Base-by-base conservation (phyloP, 2,329 filamentous ascomycete genomes). In the Catunica adiposa region DNA sequence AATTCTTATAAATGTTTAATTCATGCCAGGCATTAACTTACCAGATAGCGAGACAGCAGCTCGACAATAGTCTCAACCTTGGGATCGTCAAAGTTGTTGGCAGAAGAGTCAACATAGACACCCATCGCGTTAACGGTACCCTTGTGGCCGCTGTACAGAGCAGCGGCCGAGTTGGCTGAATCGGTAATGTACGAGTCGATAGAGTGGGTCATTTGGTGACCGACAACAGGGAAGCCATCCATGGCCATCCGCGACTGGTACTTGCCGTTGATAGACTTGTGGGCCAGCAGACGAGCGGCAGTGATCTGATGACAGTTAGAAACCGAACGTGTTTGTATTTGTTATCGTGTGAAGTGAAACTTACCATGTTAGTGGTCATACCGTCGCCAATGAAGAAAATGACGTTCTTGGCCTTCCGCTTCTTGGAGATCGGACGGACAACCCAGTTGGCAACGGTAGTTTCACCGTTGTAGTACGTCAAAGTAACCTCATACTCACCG, bases 131-230 rank as follows among this genome's bases (percentile, higher is more conserved):
- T 89, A 61, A 90, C 86, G 0, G 80, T 84, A 63, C 79, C 84
- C 75, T 92, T 92, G 72, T 92, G 86, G 34, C 87, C 87, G 23
- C 78, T 81, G 71, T 90, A 92, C 17, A 92, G 73, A 15, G 86
- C 84, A 46, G 83, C 86, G 3, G 86, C 86, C 3, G 83, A 88
- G 70, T 92, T 92, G 68, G 87, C 87, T 59, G 83, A 87, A 67
- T 92, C 86, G 38, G 86, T 92, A 65, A 92, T 90, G 73, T 86
- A 90, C 52, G 75, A 81, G 70, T 90, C 86, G 64, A 92, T 79
- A 1, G 85, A 89, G 69, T 90, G 86, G 9, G 86, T 89, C 82
- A 92, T 90, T 69, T 90, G 86, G 67, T 94, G 87, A 20, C 87
- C 87, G 9, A 90, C 66, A n/a, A 89, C 78, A 2, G 87, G 86